Conservation (phyloP, 129 eudicot genomes). For the carrot (Daucus carota) region DH1_v3.0 NC_030386.2:36364501-36365000, state of each 20-base stretch:
- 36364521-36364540: background rate
- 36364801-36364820: constrained; percentile 33
- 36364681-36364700: constrained; percentile 17
- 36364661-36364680: constrained; percentile 16
- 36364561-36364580: background rate
- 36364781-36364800: constrained; percentile 25
- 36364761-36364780: constrained; percentile 29
- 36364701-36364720: constrained; percentile 30
- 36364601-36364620: background rate
- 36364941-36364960: background rate
- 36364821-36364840: constrained; percentile 24
- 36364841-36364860: constrained; percentile 13
- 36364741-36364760: constrained; percentile 28
- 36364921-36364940: constrained; percentile 1
- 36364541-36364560: background rate
- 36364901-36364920: constrained; percentile 1
- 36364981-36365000: background rate
- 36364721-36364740: constrained; percentile 24
- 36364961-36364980: background rate
- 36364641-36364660: constrained; percentile 19
- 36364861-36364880: background rate
- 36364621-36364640: constrained; percentile 15
- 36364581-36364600: background rate
- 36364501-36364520: background rate
- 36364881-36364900: background rate